A percentile compares a stretch with the other conserved stretches of the same genome.
Evolutionary conservation across 257 asterid species (phyloP).

Genomic region (Linderniella brevidens): DNA sequence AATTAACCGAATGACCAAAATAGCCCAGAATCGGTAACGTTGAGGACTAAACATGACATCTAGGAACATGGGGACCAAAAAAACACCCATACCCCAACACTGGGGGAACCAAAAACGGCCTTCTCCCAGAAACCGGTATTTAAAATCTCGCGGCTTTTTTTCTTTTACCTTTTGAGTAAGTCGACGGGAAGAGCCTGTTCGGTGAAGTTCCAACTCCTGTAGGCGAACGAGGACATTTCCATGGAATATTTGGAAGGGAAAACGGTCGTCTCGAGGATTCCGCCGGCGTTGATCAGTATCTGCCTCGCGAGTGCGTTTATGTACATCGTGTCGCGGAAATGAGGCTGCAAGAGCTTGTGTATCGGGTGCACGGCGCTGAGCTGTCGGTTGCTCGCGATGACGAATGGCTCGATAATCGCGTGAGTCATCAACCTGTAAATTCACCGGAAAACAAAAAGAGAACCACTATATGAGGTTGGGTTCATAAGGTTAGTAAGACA

Average conservation of each 20-base stretch:
- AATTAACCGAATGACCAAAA: no score
- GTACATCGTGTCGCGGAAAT: conserved; percentile 80
- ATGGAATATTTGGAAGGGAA: conserved; percentile 71
- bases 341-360: conserved; percentile 69
- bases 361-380: conserved; percentile 82
- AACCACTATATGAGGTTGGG: no score
- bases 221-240: conserved; percentile 88
- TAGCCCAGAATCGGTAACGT: no score
- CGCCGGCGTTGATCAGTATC: conserved; percentile 73
- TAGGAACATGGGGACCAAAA: no score
- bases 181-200: conserved; percentile 3
- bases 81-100: no score
- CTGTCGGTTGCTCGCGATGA: conserved; percentile 77
- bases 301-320: conserved; percentile 91
- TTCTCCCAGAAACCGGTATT: no score
- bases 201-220: conserved; percentile 18
- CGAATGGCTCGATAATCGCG: conserved; percentile 79
- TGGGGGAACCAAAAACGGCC: no score
- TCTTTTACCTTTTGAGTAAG: neutral
- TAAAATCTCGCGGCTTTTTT: neutral
- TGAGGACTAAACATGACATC: no score
- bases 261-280: conserved; percentile 67
- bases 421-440: conserved; percentile 18
- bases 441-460: no score
- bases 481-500: no score